Evolutionary conservation across 208 protist genomes (phyloP).

Genomic region (Lotmaria passim): DNA sequence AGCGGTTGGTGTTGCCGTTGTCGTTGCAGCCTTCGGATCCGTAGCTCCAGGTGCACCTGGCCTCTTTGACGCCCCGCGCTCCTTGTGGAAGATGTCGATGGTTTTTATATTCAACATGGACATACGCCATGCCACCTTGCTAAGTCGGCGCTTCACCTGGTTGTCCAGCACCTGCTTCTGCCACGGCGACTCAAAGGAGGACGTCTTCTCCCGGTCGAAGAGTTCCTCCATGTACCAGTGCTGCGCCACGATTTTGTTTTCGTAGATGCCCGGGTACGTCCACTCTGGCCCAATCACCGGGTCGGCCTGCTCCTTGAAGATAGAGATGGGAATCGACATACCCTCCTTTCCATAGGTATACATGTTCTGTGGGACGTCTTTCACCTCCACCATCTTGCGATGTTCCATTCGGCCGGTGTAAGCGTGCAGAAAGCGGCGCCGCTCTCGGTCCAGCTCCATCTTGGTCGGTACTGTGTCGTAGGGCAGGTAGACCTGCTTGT

Average conservation of each 20-base stretch:
- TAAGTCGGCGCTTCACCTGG: slow-evolving; percentile 75
- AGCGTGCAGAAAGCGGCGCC: slow-evolving; percentile 72
- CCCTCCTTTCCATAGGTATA: slow-evolving; percentile 93
- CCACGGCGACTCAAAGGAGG: slow-evolving; percentile 84
- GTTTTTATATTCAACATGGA: slow-evolving; percentile 79
- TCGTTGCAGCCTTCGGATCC: slow-evolving; percentile 18
- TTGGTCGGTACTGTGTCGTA: slow-evolving; percentile 85
- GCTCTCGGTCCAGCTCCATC: slow-evolving; percentile 77
- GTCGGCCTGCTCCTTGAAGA: slow-evolving; percentile 91
- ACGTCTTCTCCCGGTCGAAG: slow-evolving; percentile 71
- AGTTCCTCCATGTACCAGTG: slow-evolving; percentile 87
- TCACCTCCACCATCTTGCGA: slow-evolving; percentile 81
- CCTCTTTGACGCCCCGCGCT: slow-evolving; percentile 74
- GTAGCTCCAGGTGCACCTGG: slow-evolving; percentile 47
- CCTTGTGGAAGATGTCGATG: slow-evolving; percentile 88
- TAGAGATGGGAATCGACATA: slow-evolving; percentile 89
- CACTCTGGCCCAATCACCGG: slow-evolving; percentile 90
- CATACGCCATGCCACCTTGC: slow-evolving; percentile 80
- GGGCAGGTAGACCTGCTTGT: slow-evolving; percentile 90
- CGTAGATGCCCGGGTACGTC: slow-evolving; percentile 92
- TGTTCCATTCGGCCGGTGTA: slow-evolving; percentile 79
- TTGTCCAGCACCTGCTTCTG: slow-evolving; percentile 85
- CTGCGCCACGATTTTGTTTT: slow-evolving; percentile 89
- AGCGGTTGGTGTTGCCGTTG: slow-evolving; percentile 19
- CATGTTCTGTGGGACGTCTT: slow-evolving; percentile 90